Base-by-base conservation (phyloP, 23 red algal species). In the Pyropia haitanensis region DNA sequence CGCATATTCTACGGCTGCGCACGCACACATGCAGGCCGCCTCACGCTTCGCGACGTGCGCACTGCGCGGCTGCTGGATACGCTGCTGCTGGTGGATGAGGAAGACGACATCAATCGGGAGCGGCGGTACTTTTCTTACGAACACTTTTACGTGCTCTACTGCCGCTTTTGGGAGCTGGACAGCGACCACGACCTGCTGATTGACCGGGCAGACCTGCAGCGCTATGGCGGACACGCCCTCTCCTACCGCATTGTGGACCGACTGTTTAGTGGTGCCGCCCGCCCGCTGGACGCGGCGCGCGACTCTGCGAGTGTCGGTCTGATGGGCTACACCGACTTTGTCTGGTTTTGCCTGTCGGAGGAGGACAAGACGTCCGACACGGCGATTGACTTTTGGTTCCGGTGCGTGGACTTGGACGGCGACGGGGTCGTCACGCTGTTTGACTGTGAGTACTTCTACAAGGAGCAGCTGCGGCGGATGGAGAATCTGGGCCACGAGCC, bases 61-160 rank as follows among this genome's bases (percentile, higher is more conserved):
- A 67, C 70, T 14, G 70, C 61, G 4, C 70, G 67, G 23, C 60
- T 98, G 5, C 30, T 98, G 22, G 81, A 88, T 15, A 91, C 76
- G 10, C 65, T 98, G 44, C 48, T 83, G 69, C 51, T 72, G 27
- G 78, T 98, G 6, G 94, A 98, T 28, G 83, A 88, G 64, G 85
- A 98, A 64, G 94, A 98, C 16, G 94, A 98, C 64, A 98, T 98
- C 23, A 98, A 98, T 67, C 32, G 72, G 17, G 94, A 98, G 61
- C 73, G 94, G 15, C 34, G 72, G 16, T 98, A 71, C 71, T 90
- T 98, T 76, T 85, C 77, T 63, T 98, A 98, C 60, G 94, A 98
- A 54, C 94, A 98, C 70, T 98, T 98, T 76, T 98, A 98, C 63
- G 94, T 98, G 48, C 76, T 98, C 7, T 98, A 91, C 67, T 98